A percentile compares a stretch with the other conserved stretches of the same genome.
These are phyloP conservation scores for Litchi chinensis DNA, from an alignment of 345 rosid species.

Conservation along the genomic window DNA sequence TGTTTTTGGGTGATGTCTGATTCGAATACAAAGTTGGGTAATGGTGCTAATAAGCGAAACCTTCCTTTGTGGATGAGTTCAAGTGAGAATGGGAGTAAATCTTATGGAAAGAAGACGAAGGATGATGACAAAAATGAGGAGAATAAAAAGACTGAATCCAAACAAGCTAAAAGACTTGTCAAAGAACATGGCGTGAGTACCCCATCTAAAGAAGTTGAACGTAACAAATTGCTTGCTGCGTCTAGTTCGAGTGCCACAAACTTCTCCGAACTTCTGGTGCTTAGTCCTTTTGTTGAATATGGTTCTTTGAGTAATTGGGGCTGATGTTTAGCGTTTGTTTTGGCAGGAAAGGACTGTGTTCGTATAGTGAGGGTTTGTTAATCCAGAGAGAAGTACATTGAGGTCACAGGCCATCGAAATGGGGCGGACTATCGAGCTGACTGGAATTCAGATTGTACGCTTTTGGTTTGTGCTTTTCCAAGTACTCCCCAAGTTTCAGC, in stretches of 20 bases:
- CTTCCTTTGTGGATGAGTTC: constrained; percentile 90
- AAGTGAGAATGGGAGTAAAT: constrained; percentile 30
- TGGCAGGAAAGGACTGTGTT: constrained; percentile 85
- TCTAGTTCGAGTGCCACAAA: constrained; percentile 23
- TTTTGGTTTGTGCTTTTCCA: constrained; percentile 80
- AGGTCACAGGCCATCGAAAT: constrained; percentile 81
- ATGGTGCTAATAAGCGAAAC: constrained; percentile 42
- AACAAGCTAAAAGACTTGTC: constrained; percentile 6
- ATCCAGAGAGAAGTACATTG: constrained; percentile 78
- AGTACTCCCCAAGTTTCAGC: constrained; percentile 93
- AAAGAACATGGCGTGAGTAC: constrained; percentile 15
- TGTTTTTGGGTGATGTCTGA: constrained; percentile 35
- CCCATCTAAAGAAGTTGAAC: constrained; percentile 12
- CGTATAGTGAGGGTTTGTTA: constrained; percentile 83
- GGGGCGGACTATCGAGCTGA: constrained; percentile 81
- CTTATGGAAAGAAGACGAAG: constrained; percentile 34
- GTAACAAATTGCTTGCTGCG: constrained; percentile 4
- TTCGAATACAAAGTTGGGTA: constrained; percentile 31
- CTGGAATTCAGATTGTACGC: constrained; percentile 81
- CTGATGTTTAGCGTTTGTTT: constrained; percentile 28
- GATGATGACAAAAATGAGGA: constrained; percentile 24
- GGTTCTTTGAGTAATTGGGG: neutral
- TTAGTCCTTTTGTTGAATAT: constrained; percentile 3
- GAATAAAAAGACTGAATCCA: constrained; percentile 16
- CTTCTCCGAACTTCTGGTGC: constrained; percentile 71